Conservation (phyloP, 129 eudicot species). For the Lactuca sativa region DNA sequence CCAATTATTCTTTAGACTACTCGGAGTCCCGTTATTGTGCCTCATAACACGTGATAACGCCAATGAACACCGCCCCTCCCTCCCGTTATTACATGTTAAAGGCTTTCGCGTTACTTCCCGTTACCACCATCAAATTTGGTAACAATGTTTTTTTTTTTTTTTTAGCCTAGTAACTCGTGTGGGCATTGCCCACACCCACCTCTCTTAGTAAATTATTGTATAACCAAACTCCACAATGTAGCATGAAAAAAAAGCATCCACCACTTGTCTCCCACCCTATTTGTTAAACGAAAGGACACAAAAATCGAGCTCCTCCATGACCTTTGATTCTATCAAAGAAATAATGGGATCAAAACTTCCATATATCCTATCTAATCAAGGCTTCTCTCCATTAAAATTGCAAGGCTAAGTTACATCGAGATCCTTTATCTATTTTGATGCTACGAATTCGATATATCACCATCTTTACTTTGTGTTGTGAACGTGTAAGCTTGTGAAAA, state of each 20-base stretch:
- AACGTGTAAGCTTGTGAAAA: slow-evolving; percentile 45
- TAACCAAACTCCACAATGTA: slow-evolving; percentile 73
- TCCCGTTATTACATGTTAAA: too few species aligned
- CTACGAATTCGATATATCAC: slow-evolving; percentile 86
- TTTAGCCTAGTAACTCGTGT: too few species aligned
- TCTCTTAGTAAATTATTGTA: slow-evolving; percentile 54
- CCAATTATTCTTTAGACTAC: slow-evolving; percentile 56
- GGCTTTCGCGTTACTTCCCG: too few species aligned
- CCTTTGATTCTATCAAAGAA: slow-evolving; percentile 66
- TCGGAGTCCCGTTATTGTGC: too few species aligned
- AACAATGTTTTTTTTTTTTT: too few species aligned
- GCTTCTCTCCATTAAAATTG: slow-evolving; percentile 61
- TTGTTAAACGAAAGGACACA: slow-evolving; percentile 62
- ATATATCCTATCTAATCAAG: slow-evolving; percentile 62
- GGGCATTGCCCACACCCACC: too few species aligned
- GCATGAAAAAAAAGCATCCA: slow-evolving; percentile 77
- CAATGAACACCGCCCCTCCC: too few species aligned
- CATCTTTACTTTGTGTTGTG: slow-evolving; percentile 56
- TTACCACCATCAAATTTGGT: too few species aligned
- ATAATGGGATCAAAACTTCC: slow-evolving; percentile 80
- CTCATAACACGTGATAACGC: too few species aligned
- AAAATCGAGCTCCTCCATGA: slow-evolving; percentile 60
- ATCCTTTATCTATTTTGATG: slow-evolving; percentile 64
- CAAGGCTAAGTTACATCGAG: slow-evolving; percentile 71
- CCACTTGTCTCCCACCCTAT: slow-evolving; percentile 55